phyloP scores from a whole-genome alignment of 140 eudicot genomes.

The Anethum foeniculum region DNA sequence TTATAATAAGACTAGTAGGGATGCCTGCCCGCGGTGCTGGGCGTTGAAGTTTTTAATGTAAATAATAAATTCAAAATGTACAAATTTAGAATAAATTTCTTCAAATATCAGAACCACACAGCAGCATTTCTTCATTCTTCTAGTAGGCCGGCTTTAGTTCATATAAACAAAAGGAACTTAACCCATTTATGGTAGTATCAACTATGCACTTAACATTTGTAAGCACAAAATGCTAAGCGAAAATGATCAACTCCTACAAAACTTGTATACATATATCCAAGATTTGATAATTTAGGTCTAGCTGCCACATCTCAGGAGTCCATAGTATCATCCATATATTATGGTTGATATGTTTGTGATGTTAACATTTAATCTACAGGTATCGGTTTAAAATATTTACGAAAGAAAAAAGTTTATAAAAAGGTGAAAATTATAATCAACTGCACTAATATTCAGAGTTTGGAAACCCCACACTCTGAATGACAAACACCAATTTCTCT shows the following conservation, averaged over 20 bases:
- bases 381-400: slow-evolving; percentile 23
- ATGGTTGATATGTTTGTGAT: not conserved
- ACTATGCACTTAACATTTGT: not conserved
- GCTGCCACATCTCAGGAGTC: not conserved
- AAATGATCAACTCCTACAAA: not conserved
- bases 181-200: too few relatives aligned
- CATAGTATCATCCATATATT: not conserved
- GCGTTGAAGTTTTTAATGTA: too few relatives aligned
- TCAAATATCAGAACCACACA: too few relatives aligned
- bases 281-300: not conserved
- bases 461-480: slow-evolving; percentile 1
- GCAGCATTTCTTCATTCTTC: too few relatives aligned
- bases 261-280: not conserved
- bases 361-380: slow-evolving; percentile 2
- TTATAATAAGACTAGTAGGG: too few relatives aligned
- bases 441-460: slow-evolving; percentile 21
- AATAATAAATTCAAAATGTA: too few relatives aligned
- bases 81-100: too few relatives aligned
- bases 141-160: too few relatives aligned
- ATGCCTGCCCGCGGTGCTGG: too few relatives aligned
- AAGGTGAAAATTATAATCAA: slow-evolving; percentile 5
- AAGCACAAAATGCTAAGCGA: not conserved
- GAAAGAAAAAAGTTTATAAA: not conserved
- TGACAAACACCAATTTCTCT: not conserved
- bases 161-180: too few relatives aligned